Evolutionary conservation across 2,329 filamentous ascomycete genomes (phyloP).

Genomic region (Hypoxylon sp.): DNA sequence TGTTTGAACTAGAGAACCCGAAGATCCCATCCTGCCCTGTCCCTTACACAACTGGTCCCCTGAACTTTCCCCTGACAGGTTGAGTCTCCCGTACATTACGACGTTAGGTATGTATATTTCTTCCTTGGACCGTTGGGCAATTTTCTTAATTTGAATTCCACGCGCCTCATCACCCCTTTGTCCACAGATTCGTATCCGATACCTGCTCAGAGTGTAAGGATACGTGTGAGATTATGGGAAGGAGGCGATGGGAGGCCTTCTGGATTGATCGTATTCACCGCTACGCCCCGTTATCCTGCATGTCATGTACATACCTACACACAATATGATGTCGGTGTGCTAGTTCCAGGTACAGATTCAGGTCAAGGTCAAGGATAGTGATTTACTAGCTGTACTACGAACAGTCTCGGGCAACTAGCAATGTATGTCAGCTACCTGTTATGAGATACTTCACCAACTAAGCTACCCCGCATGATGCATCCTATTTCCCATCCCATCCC

Average conservation of each 20-base stretch:
- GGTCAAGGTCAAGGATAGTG: conserved; percentile 19
- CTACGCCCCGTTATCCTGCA: conserved; percentile 31
- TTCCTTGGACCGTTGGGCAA: conserved; percentile 12
- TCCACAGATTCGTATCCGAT: conserved; percentile 11
- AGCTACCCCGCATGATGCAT: conserved; percentile 44
- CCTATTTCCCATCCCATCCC: conserved; percentile 14
- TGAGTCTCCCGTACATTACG: conserved; percentile 6
- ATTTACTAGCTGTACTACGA: conserved; percentile 26
- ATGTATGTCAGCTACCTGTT: conserved; percentile 14
- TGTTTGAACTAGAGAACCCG: conserved; percentile 22
- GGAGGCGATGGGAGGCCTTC: conserved; percentile 27
- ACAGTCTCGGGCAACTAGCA: conserved; percentile 20
- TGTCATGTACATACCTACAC: conserved; percentile 23
- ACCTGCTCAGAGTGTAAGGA: conserved; percentile 7
- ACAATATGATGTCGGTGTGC: conserved; percentile 23
- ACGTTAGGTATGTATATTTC: background rate
- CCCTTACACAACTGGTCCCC: conserved; percentile 14
- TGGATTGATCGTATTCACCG: conserved; percentile 41
- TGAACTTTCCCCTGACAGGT: conserved; percentile 18
- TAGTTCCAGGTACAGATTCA: conserved; percentile 20
- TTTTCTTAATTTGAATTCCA: conserved; percentile 7
- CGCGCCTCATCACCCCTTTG: conserved; percentile 10
- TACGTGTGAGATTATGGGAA: conserved; percentile 1
- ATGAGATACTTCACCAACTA: conserved; percentile 30
- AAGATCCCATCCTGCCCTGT: conserved; percentile 27